These are phyloP conservation scores for Cordyceps javanica DNA, from an alignment of 2,329 filamentous ascomycete genomes.

Conservation along the genomic window DNA sequence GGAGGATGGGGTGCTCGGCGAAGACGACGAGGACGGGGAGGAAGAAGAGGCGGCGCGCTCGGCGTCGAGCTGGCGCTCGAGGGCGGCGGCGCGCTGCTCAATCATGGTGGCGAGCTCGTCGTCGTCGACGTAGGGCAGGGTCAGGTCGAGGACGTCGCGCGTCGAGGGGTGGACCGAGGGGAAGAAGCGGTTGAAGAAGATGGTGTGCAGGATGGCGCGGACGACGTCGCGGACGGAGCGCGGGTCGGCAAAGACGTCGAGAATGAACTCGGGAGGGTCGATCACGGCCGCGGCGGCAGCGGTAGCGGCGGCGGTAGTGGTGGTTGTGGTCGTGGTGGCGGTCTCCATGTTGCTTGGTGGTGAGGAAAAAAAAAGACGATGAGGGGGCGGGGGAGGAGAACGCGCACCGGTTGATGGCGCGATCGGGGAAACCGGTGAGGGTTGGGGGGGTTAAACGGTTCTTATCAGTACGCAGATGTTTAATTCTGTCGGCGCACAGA, in stretches of 20 bases:
- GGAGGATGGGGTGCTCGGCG: neutral
- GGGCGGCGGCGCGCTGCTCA: conserved; percentile 73
- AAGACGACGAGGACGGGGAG: conserved; percentile 22
- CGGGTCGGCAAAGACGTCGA: conserved; percentile 91
- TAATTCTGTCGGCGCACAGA: no score
- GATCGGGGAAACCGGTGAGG: neutral
- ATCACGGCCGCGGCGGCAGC: neutral
- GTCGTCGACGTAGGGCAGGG: conserved; percentile 82
- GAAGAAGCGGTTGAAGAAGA: conserved; percentile 99
- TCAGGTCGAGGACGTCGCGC: conserved; percentile 84
- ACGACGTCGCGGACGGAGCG: conserved; percentile 86
- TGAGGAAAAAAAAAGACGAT: neutral
- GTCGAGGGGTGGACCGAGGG: conserved; percentile 75
- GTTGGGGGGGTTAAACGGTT: no score
- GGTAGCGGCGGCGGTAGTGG: conserved; percentile 34
- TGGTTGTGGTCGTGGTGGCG: neutral
- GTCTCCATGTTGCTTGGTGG: neutral
- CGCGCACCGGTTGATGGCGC: neutral
- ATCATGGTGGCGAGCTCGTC: conserved; percentile 90
- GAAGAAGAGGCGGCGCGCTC: conserved; percentile 36
- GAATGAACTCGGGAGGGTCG: conserved; percentile 75
- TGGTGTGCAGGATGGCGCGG: conserved; percentile 90
- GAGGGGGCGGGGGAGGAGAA: neutral
- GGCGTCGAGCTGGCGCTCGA: conserved; percentile 71
- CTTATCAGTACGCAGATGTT: no score